A percentile compares a stretch with the other conserved stretches of the same genome.
Evolutionary conservation across 129 eudicot species (phyloP).

Genomic region (Centaurea solstitialis): DNA sequence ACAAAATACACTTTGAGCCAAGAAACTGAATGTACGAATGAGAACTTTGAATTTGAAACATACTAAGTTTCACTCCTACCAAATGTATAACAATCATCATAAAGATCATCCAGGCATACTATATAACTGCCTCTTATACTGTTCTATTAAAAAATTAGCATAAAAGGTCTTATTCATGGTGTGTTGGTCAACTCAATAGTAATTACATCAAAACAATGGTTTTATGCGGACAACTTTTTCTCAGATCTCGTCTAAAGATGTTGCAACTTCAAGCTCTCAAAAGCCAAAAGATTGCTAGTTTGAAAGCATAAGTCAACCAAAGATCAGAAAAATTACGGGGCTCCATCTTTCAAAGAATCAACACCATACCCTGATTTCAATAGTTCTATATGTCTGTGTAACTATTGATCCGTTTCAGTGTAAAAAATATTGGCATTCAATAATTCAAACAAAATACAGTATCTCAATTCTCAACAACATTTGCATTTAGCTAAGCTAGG

Average conservation of each 20-base stretch:
- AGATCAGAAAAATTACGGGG: not conserved
- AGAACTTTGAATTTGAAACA: too few relatives aligned
- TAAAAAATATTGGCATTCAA: not conserved
- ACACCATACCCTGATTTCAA: not conserved
- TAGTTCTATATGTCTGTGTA: not conserved
- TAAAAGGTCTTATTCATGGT: not conserved
- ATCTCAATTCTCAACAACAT: not conserved
- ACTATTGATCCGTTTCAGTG: not conserved
- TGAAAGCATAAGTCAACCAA: not conserved
- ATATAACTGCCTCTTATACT: not conserved
- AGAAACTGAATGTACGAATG: too few relatives aligned
- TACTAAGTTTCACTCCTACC: too few relatives aligned
- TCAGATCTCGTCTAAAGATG: not conserved
- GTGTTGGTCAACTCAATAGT: not conserved
- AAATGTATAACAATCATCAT: too few relatives aligned
- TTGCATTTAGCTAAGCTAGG: not conserved
- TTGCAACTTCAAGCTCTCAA: not conserved
- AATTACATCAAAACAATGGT: not conserved
- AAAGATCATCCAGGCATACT: too few relatives aligned
- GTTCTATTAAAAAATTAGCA: too few relatives aligned
- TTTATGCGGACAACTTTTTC: not conserved
- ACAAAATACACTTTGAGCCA: too few relatives aligned
- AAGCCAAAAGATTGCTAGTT: not conserved
- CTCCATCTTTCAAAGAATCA: not conserved
- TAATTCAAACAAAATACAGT: not conserved